These are phyloP conservation scores for Penicillium hesseltinei DNA, from an alignment of 2,329 filamentous ascomycete genomes.

Conservation along the genomic window DNA sequence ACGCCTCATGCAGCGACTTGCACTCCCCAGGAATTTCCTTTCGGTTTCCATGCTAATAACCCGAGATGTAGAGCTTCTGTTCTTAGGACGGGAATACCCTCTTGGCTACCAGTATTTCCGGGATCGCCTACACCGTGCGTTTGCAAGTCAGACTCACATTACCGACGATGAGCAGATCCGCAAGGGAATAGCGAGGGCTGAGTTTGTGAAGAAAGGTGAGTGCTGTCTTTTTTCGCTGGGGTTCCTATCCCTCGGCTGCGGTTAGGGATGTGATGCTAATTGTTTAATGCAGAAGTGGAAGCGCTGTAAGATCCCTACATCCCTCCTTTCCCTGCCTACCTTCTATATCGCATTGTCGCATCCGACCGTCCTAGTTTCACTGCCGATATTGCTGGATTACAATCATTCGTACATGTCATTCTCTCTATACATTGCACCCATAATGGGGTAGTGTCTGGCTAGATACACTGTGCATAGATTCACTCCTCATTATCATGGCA, in stretches of 20 bases:
- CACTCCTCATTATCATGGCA: slow-evolving; percentile 23
- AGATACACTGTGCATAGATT: slow-evolving; percentile 11
- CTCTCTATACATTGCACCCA: slow-evolving; percentile 19
- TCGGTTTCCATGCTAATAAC: not conserved
- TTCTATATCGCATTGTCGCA: not conserved
- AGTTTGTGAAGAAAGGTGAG: slow-evolving; percentile 87
- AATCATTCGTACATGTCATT: slow-evolving; percentile 16
- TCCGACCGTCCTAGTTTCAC: not conserved
- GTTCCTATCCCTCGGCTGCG: not conserved
- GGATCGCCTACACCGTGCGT: slow-evolving; percentile 77
- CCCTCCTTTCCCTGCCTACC: not conserved
- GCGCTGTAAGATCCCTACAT: slow-evolving; percentile 64
- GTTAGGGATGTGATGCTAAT: not conserved
- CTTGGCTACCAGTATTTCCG: slow-evolving; percentile 81
- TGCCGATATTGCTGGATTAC: not conserved
- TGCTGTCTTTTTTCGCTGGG: not conserved
- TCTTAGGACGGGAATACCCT: slow-evolving; percentile 82
- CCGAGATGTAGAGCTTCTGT: slow-evolving; percentile 66
- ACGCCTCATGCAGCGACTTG: not conserved
- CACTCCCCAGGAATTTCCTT: not conserved
- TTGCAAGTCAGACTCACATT: slow-evolving; percentile 70
- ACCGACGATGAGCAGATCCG: slow-evolving; percentile 72
- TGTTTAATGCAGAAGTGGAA: slow-evolving; percentile 70
- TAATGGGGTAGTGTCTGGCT: slow-evolving; percentile 21
- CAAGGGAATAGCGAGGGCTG: slow-evolving; percentile 70